Base-by-base conservation (phyloP, 148 eudicot species). In the Selenicereus undatus region DNA sequence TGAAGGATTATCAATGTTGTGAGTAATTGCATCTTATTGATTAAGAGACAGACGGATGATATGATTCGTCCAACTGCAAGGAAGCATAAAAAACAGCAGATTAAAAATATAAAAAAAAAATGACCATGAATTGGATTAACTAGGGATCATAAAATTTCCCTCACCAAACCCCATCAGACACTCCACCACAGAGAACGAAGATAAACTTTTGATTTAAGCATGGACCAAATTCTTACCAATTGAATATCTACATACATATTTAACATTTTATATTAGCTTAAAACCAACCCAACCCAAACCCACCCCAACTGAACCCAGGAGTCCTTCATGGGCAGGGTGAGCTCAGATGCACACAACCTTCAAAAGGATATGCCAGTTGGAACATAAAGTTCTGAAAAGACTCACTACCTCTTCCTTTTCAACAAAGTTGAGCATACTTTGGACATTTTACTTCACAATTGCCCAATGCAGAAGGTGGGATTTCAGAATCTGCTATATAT, bases 61-160 rank as follows among this genome's bases (percentile, higher is more conserved):
- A 2, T 36, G 14, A 81, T 64, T 65, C 84, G 64, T 73, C 29
- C 79, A 73, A n/a, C 48, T 30, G 51, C 73, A 32, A n/a, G 16
- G 26, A 45, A 58, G n/a, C 77, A 45, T 24, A 74, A 39, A 30
- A 22, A 27, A 22, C 29, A 16, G 6, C 2, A 78, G 42, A 73
- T 62, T 56, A 69, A 72, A 73, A 54, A 35, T 45, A 52, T 4
- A n/a, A 35, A 0, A 18, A 52, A 8, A n/a, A 35, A 0, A 18
- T 39, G 43, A 36, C 43, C 62, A 56, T 56, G 62, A 56, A 56
- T 6, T 56, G 62, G n/a, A 17, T 56, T 20, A 5, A 56, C 8
- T 18, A 18, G 21, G 7, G n/a, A 64, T 64, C 27, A 64, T 9
- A 64, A 64, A 64, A n/a, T 21, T 21, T 64, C 29, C 5, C 14